Evolutionary conservation across 306 rosid species (phyloP).

Genomic region (Mimosa bimucronata): DNA sequence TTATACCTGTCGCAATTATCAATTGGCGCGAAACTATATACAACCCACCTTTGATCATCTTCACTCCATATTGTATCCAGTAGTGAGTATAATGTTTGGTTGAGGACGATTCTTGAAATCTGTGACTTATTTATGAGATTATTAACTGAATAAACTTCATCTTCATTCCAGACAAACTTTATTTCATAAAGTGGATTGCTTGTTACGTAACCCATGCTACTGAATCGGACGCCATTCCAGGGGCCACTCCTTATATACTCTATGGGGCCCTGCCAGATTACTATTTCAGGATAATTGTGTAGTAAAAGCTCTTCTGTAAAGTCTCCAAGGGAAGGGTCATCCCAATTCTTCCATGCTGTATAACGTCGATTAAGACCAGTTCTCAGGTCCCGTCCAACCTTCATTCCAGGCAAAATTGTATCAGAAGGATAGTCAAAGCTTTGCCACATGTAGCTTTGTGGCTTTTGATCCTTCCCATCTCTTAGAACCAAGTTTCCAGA

Average conservation of each 20-base stretch:
- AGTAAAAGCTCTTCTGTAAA: background rate
- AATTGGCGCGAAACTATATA: background rate
- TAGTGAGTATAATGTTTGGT: background rate
- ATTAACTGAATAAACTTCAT: background rate
- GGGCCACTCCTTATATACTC: background rate
- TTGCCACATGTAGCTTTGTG: slow-evolving; percentile 41
- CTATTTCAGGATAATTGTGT: background rate
- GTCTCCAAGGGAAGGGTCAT: slow-evolving; percentile 38
- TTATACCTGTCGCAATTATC: background rate
- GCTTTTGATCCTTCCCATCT: slow-evolving; percentile 32
- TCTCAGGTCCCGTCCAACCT: slow-evolving; percentile 37
- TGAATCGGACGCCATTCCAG: background rate
- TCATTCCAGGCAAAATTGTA: slow-evolving; percentile 40
- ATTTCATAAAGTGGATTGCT: background rate
- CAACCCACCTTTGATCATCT: background rate
- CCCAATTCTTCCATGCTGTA: slow-evolving; percentile 35
- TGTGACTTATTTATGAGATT: background rate
- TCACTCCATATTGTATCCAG: background rate
- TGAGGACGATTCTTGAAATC: background rate
- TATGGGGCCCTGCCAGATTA: slow-evolving; percentile 25
- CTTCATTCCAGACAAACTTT: background rate
- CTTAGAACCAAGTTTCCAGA: slow-evolving; percentile 47
- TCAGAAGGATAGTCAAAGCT: slow-evolving; percentile 45
- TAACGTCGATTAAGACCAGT: background rate
- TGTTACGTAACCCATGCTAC: background rate